Evolutionary conservation across 306 rosid genomes (phyloP).

Genomic region (Aeschynomene evenia): DNA sequence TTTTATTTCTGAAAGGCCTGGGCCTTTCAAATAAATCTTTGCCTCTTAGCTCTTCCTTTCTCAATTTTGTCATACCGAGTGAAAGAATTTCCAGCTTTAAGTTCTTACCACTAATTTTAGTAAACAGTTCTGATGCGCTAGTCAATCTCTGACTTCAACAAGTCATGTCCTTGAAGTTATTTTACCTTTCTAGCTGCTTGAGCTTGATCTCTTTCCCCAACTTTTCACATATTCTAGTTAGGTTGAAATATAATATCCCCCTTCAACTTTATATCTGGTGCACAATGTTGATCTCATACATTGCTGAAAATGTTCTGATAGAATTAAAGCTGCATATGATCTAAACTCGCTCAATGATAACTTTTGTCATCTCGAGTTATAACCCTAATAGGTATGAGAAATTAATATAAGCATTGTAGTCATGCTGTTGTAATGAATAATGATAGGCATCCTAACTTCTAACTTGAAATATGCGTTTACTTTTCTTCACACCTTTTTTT

Average conservation of each 20-base stretch:
- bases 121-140: neutral
- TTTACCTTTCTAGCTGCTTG: neutral
- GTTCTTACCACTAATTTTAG: neutral
- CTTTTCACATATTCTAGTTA: neutral
- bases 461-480: neutral
- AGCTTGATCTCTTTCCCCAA: neutral
- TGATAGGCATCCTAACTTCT: neutral
- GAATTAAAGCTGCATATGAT: neutral
- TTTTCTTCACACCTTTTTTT: neutral
- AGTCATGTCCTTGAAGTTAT: neutral
- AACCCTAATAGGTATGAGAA: neutral
- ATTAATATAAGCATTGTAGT: conserved; percentile 1
- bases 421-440: neutral
- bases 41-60: neutral
- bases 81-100: neutral
- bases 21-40: neutral
- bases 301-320: neutral
- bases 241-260: neutral
- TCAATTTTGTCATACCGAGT: neutral
- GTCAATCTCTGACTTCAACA: neutral
- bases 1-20: neutral
- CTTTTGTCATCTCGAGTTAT: neutral
- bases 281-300: neutral
- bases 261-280: too few species aligned
- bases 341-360: neutral